A percentile compares a stretch with the other conserved stretches of the same genome.
phyloP scores from a whole-genome alignment of 768 basidiomycete genomes.

The Phylloporus sp. region DNA sequence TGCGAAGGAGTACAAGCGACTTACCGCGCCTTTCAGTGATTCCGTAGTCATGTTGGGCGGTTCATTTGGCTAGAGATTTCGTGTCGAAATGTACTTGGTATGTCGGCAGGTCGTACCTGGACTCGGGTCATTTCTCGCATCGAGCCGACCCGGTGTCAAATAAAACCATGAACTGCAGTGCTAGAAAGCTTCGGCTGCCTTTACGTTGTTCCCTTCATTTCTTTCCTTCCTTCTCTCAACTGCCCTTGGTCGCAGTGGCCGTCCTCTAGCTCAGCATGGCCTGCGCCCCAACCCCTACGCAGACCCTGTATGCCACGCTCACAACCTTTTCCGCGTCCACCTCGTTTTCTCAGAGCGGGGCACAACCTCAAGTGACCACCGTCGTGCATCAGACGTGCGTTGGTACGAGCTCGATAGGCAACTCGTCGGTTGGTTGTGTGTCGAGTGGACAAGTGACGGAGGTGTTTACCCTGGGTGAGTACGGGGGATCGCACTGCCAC shows the following conservation, averaged over 20 bases:
- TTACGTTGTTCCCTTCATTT: neutral
- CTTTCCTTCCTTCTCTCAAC: neutral
- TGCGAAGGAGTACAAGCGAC: slow-evolving; percentile 26
- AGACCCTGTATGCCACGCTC: slow-evolving; percentile 37
- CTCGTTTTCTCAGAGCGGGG: slow-evolving; percentile 33
- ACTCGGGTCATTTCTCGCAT: neutral
- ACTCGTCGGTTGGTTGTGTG: slow-evolving; percentile 27
- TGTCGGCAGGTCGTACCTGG: neutral
- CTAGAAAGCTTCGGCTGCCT: neutral
- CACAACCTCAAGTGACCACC: slow-evolving; percentile 33
- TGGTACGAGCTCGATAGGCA: slow-evolving; percentile 25
- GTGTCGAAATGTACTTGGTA: neutral
- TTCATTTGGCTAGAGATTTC: neutral
- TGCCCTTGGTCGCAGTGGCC: too few relatives aligned
- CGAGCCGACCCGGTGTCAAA: neutral
- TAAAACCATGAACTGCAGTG: neutral
- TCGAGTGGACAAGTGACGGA: slow-evolving; percentile 24
- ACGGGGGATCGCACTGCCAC: too few relatives aligned
- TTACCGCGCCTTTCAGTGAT: slow-evolving; percentile 47
- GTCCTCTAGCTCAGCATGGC: slow-evolving; percentile 22
- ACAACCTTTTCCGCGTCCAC: slow-evolving; percentile 34
- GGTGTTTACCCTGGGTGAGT: slow-evolving; percentile 35
- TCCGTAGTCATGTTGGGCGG: slow-evolving; percentile 49
- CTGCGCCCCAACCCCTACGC: slow-evolving; percentile 41
- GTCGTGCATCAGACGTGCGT: slow-evolving; percentile 30